These are phyloP conservation scores for Camellia japonica DNA, from an alignment of 148 eudicot species.

Conservation along the genomic window DNA sequence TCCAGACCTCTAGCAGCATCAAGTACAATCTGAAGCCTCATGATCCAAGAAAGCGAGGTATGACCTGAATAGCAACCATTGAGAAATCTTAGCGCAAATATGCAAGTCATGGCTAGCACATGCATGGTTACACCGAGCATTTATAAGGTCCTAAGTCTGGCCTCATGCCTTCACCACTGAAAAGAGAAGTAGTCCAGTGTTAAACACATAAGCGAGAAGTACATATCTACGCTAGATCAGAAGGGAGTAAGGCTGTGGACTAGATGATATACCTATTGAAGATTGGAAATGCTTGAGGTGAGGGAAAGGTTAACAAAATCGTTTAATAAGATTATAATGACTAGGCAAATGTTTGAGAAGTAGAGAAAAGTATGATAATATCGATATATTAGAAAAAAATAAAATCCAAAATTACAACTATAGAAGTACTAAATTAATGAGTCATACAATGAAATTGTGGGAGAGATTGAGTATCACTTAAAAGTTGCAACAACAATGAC, in stretches of 20 bases:
- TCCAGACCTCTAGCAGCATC: constrained; percentile 98
- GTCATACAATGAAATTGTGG: no score
- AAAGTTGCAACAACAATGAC: no score
- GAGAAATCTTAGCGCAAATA: neutral
- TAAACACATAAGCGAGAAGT: neutral
- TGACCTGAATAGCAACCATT: constrained; percentile 47
- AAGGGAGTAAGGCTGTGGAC: no score
- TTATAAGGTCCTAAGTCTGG: neutral
- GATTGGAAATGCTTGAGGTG: neutral
- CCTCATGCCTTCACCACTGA: neutral
- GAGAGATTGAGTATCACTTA: no score
- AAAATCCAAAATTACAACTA: no score
- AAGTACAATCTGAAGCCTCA: constrained; percentile 94
- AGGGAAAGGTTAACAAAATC: no score
- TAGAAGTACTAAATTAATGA: no score
- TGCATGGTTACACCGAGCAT: neutral
- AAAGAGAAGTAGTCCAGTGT: neutral
- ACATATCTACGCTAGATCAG: neutral
- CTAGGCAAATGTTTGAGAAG: no score
- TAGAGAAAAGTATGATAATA: no score
- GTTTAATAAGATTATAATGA: no score
- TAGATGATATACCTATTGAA: no score
- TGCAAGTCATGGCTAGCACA: neutral
- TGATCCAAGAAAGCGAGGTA: constrained; percentile 91
- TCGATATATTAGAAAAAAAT: no score